Base-by-base conservation (phyloP, 1,284 basidiomycete genomes). In the Cryptococcus deneoformans region DNA sequence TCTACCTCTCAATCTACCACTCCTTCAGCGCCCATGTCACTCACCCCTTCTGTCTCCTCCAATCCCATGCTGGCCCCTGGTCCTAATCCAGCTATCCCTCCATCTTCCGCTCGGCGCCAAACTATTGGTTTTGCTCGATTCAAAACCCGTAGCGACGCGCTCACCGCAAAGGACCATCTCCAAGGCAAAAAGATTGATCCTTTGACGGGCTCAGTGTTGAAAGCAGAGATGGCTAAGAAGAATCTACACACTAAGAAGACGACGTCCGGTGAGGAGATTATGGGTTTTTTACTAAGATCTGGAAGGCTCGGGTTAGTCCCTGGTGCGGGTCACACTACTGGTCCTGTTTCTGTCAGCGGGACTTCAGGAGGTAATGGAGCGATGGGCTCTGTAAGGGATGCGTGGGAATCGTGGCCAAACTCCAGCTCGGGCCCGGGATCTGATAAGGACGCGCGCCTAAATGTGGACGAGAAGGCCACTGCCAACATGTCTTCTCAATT, bases 201-300 rank as follows among this genome's bases (percentile, higher is more conserved):
- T n/a, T 89, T 98, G 73, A 92, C 92, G 66, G 93, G 93, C 8
- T 87, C 90, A 6, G 88, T 95, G 1, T 79, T 99, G 52, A 99
- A 98, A 77, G 95, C 95, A 14, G 96, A 99, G 79, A 97, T 99
- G 92, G 95, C 95, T 42, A 99, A 99, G 85, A 99, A 99, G 84
- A 98, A 99, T 72, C 77, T 99, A 47, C 95, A 99, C 74, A 96
- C 92, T 24, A 94, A 93, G 79, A 82, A 91, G 44, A 88, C 88
- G n/a, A 84, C 84, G 10, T 72, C 77, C 1, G 75, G 79, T 12
- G 77, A 79, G 38, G 77, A 79, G 66, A 61, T 73, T 58, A 73
- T 72, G 50, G 75, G 63, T 50, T 66, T 66, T 59, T 68, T 71
- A 29, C 54, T 75, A 35, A 59, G 73, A 49, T 68, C 65, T 9